Evolutionary conservation across 371 early-diverging fungal species (phyloP), one percentile per base, ranked within the genome.

Genomic region (Saksenaea oblongispora): DNA sequence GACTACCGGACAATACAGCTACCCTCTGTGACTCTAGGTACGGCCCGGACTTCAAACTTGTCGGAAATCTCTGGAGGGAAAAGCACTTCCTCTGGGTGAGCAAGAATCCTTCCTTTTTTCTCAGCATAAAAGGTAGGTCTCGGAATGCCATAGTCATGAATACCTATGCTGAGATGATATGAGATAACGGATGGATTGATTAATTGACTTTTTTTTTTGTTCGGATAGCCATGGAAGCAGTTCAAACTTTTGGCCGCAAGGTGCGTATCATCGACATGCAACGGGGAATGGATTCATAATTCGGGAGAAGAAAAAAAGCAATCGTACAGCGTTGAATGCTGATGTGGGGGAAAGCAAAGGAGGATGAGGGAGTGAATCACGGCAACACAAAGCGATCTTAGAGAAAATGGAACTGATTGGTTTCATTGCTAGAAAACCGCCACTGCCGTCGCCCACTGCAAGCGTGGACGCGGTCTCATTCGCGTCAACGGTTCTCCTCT

Each of bases 391-490:
- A 10, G 22, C 51, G 22, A 47, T 47, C 22, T 22, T 10, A 18
- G 22, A 47, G 51, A 47, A 22, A 22, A 47, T 22, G 51, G 22
- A 47, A 1, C 51, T 47, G 51, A 47, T 22, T 26, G 22, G 24
- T 17, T 37, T 36, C 22, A 53, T 24, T 36, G 36, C 42, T 85
- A 98, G 96, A 99, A 99, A 91, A 99, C 96, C 86, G 99, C 99
- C 80, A 96, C 98, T 70, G 99, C 99, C 73, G 97, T 96, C 69
- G 98, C 99, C 73, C 91, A 93, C 88, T 98, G 97, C 92, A 97
- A 95, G 89, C 92, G 93, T 80, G 96, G 99, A 64, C 89, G 89
- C 78, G 98, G 98, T 78, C 91, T 96, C 74, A 90, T 99, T 84
- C 94, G 93, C 85, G 85, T 99, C 70, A 99, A 99, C 89, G 98